Evolutionary conservation across 805 yeast species (phyloP).

Genomic region (Debaryomyces castellii): DNA sequence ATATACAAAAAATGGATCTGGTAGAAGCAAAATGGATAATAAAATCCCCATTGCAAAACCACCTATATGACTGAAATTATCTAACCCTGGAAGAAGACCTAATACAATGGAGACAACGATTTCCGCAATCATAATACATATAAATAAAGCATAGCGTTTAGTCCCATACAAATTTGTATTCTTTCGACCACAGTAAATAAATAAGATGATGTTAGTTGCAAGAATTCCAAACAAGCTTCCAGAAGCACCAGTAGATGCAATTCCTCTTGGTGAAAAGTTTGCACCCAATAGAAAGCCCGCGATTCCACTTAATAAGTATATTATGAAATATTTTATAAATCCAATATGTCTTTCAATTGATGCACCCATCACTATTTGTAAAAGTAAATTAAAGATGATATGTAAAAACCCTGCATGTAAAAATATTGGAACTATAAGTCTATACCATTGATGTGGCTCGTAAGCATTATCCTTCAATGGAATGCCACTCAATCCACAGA

Average conservation of each 20-base stretch:
- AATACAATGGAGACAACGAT: slow-evolving; percentile 58
- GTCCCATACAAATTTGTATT: slow-evolving; percentile 46
- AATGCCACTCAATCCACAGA: slow-evolving; percentile 61
- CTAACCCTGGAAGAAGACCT: slow-evolving; percentile 72
- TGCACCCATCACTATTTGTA: slow-evolving; percentile 62
- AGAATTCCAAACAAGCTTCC: slow-evolving; percentile 72
- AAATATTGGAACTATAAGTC: slow-evolving; percentile 68
- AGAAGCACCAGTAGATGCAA: slow-evolving; percentile 67
- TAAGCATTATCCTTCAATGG: slow-evolving; percentile 28
- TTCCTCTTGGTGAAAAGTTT: slow-evolving; percentile 65
- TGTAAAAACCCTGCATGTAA: slow-evolving; percentile 75
- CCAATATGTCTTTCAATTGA: slow-evolving; percentile 61
- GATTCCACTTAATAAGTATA: slow-evolving; percentile 62
- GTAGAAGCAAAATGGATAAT: slow-evolving; percentile 47
- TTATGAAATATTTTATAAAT: slow-evolving; percentile 47
- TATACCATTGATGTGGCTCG: slow-evolving; percentile 65
- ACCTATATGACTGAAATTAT: slow-evolving; percentile 74
- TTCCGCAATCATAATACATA: slow-evolving; percentile 53
- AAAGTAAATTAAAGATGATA: slow-evolving; percentile 58
- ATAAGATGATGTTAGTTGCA: slow-evolving; percentile 57
- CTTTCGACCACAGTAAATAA: slow-evolving; percentile 52
- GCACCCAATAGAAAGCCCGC: slow-evolving; percentile 69
- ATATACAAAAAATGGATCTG: slow-evolving; percentile 55
- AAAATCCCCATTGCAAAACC: slow-evolving; percentile 66
- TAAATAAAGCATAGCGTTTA: slow-evolving; percentile 44